Conservation (phyloP, 495 filamentous ascomycete species). For the Hypomontagnella submonticulosa region DNA sequence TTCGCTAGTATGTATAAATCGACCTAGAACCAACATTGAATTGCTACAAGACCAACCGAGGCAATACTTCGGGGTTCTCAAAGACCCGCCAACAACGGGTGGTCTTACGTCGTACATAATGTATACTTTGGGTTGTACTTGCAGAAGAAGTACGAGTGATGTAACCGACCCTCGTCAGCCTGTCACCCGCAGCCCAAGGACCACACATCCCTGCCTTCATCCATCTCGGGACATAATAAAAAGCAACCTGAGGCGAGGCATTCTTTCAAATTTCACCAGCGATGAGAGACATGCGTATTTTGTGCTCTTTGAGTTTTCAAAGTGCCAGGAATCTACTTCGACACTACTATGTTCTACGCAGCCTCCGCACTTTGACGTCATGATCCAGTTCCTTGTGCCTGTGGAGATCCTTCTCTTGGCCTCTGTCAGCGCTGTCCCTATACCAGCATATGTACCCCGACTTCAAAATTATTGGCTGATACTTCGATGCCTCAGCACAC, state of each 20-base stretch:
- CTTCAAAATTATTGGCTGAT: constrained; percentile 5
- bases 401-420: background rate
- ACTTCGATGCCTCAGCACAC: constrained; percentile 1
- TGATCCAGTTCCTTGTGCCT: constrained; percentile 15
- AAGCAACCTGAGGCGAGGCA: constrained; percentile 20
- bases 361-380: constrained; percentile 31
- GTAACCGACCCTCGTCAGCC: constrained; percentile 34
- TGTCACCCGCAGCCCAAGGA: constrained; percentile 10
- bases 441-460: constrained; percentile 1
- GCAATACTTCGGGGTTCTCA: background rate
- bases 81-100: constrained; percentile 4
- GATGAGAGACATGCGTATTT: constrained; percentile 3
- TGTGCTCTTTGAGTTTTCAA: background rate
- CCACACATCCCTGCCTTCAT: constrained; percentile 22
- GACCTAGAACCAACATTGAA: constrained; percentile 3
- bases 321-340: background rate
- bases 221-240: constrained; percentile 25
- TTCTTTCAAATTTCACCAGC: background rate
- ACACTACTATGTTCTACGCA: background rate
- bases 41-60: background rate
- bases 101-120: constrained; percentile 9
- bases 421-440: background rate
- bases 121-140: too few relatives aligned
- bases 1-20: background rate
- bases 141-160: constrained; percentile 26